phyloP scores from a whole-genome alignment of 2,329 filamentous ascomycete species.

The Fonsecaea erecta region DNA sequence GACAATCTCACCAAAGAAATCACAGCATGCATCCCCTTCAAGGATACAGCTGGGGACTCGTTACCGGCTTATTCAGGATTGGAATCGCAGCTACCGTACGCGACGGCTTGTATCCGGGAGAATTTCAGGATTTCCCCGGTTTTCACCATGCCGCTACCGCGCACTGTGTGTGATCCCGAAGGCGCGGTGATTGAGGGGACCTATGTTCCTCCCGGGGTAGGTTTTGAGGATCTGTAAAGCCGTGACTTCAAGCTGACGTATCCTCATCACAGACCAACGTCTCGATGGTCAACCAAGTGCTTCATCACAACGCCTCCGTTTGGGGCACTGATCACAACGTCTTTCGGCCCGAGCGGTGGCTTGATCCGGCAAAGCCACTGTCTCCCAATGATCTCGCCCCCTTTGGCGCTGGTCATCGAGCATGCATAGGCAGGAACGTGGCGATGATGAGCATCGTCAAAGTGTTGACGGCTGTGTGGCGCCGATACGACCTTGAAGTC shows the following conservation, averaged over 20 bases:
- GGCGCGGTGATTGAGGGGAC: conserved; percentile 19
- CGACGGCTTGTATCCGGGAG: conserved; percentile 20
- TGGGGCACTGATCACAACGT: conserved; percentile 22
- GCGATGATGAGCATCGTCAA: conserved; percentile 41
- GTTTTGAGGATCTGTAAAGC: neutral
- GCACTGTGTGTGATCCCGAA: conserved; percentile 2
- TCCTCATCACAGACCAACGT: conserved; percentile 12
- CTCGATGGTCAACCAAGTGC: conserved; percentile 18
- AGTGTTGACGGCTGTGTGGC: conserved; percentile 18
- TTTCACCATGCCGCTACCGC: conserved; percentile 21
- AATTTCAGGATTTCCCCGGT: conserved; percentile 21
- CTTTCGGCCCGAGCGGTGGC: conserved; percentile 57
- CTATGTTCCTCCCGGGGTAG: conserved; percentile 20
- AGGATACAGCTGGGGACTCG: neutral
- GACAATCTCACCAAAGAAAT: conserved; percentile 21
- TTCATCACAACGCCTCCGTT: conserved; percentile 22
- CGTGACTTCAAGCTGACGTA: neutral
- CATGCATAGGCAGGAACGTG: conserved; percentile 57
- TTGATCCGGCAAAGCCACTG: conserved; percentile 46
- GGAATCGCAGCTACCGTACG: conserved; percentile 26
- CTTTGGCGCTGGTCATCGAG: conserved; percentile 54
- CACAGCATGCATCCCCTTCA: neutral
- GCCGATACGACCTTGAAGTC: conserved; percentile 15
- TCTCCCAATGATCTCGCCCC: conserved; percentile 50
- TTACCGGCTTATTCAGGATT: conserved; percentile 19